These are phyloP conservation scores for Neodidymelliopsis sp. DNA, from an alignment of 2,329 filamentous ascomycete species.

Conservation along the genomic window DNA sequence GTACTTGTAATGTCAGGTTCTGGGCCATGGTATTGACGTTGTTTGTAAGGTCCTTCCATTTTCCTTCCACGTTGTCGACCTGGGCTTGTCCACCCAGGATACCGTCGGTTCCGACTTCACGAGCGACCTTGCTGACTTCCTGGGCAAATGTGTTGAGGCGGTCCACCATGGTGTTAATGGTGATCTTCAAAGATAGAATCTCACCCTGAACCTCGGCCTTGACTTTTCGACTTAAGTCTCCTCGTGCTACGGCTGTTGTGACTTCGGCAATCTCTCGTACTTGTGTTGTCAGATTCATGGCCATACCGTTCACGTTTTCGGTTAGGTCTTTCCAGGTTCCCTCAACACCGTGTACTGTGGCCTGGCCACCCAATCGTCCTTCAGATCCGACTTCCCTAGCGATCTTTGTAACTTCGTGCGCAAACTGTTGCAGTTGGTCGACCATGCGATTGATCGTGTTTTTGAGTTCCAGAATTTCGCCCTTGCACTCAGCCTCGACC, in stretches of 20 bases:
- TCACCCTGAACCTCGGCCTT: slow-evolving; percentile 61
- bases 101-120: slow-evolving; percentile 70
- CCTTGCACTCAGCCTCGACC: slow-evolving; percentile 61
- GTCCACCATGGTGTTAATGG: slow-evolving; percentile 75
- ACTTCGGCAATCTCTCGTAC: slow-evolving; percentile 63
- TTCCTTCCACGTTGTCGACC: slow-evolving; percentile 70
- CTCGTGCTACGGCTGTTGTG: slow-evolving; percentile 60
- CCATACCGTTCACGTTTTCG: slow-evolving; percentile 63
- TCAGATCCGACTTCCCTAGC: slow-evolving; percentile 62
- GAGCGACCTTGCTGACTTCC: slow-evolving; percentile 70
- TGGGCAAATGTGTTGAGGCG: slow-evolving; percentile 69
- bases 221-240: slow-evolving; percentile 61
- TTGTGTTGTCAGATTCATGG: slow-evolving; percentile 60
- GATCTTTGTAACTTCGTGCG: slow-evolving; percentile 62
- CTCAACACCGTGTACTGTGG: slow-evolving; percentile 61
- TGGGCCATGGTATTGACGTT: slow-evolving; percentile 74
- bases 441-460: slow-evolving; percentile 63
- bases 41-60: slow-evolving; percentile 72
- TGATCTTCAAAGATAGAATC: slow-evolving; percentile 77
- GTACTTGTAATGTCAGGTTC: slow-evolving; percentile 73
- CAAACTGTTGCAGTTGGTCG: slow-evolving; percentile 61
- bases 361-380: slow-evolving; percentile 59
- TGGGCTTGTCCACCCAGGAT: slow-evolving; percentile 70
- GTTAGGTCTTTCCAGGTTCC: slow-evolving; percentile 63
- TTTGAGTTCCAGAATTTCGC: slow-evolving; percentile 61